Percentiles rank a stretch among this genome's conserved stretches.
phyloP scores from a whole-genome alignment of 2,329 filamentous ascomycete genomes.

The Neofusicoccum parvum region DNA sequence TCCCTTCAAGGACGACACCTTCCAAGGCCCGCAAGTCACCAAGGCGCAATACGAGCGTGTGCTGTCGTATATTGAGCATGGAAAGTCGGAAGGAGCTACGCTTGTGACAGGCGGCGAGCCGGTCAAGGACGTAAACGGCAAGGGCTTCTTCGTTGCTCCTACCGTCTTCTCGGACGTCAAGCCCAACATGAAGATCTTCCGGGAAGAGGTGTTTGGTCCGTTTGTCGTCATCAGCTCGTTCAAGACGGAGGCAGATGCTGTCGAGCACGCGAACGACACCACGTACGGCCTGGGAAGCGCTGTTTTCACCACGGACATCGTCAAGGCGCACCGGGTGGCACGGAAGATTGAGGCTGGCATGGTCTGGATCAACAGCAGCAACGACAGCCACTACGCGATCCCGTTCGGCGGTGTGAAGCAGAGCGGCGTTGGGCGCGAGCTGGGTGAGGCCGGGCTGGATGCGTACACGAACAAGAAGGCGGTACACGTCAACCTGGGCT shows the following conservation, averaged over 20 bases:
- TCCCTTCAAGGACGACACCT: conserved; percentile 38
- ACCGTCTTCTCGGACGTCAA: conserved; percentile 62
- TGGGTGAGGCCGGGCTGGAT: conserved; percentile 62
- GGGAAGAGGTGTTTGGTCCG: conserved; percentile 64
- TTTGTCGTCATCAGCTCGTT: conserved; percentile 66
- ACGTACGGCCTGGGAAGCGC: conserved; percentile 56
- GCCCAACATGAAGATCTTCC: conserved; percentile 57
- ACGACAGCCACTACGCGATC: conserved; percentile 38
- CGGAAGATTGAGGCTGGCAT: conserved; percentile 51
- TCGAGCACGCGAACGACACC: conserved; percentile 51
- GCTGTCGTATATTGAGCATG: conserved; percentile 58
- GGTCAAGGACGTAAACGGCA: conserved; percentile 29
- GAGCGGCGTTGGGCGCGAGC: conserved; percentile 62
- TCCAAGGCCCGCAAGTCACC: conserved; percentile 66
- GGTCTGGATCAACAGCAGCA: conserved; percentile 55
- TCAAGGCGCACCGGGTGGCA: conserved; percentile 49
- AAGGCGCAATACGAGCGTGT: conserved; percentile 65
- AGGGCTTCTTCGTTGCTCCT: conserved; percentile 61
- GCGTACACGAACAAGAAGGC: conserved; percentile 64
- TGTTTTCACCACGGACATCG: conserved; percentile 54
- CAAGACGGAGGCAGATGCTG: conserved; percentile 57
- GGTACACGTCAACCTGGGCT: conserved; percentile 52
- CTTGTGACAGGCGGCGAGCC: conserved; percentile 54
- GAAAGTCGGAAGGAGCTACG: conserved; percentile 55
- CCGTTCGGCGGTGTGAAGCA: conserved; percentile 66